Base-by-base conservation (phyloP, 2,329 filamentous ascomycete species). In the Fusarium albosuccineum region DNA sequence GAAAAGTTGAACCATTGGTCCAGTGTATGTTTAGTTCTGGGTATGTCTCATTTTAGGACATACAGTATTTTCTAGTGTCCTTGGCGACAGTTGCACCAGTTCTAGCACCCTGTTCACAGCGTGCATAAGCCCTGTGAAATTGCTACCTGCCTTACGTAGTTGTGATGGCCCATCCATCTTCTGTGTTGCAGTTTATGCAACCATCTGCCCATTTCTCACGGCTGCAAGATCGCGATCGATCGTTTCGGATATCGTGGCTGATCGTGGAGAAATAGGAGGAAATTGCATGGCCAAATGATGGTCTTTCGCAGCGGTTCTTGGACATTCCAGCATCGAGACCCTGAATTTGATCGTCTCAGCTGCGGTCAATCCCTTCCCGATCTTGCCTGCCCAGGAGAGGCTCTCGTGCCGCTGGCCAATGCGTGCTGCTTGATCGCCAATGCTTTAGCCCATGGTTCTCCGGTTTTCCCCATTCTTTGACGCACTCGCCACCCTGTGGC, bases 401-500 rank as follows among this genome's bases (percentile, higher is more conserved):
- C 33, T 36, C 33, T 27, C 17, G 22, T 7, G 34, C 22, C 45
- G 62, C 58, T 62, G 61, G 45, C 60, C 64, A 70, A 63, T 67
- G 59, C 57, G 37, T 39, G 34, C 37, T 40, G 51, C 17, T 57
- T 61, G 70, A 68, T 66, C 59, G 60, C 52, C 64, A 71, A 66
- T 67, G 50, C 57, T 61, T 60, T 57, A 49, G 60, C 48, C 36
- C 34, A 11, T 29, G 48, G 58, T 68, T 62, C 69, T 68, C 69
- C 62, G 59, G 60, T 72, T 66, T 70, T 61, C 70, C 67, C 64
- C 53, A 54, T 51, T 44, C 27, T 39, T 37, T 61, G 46, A 55
- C 55, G 58, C 72, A 73, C 67, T 73, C 71, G 73, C 73, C 73
- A 73, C 72, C 54, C 29, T 71, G 73, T 74, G 72, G 71, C 70